Evolutionary conservation across 73 alveolate genomes (phyloP).

Genomic region (Blepharisma japonicum): DNA sequence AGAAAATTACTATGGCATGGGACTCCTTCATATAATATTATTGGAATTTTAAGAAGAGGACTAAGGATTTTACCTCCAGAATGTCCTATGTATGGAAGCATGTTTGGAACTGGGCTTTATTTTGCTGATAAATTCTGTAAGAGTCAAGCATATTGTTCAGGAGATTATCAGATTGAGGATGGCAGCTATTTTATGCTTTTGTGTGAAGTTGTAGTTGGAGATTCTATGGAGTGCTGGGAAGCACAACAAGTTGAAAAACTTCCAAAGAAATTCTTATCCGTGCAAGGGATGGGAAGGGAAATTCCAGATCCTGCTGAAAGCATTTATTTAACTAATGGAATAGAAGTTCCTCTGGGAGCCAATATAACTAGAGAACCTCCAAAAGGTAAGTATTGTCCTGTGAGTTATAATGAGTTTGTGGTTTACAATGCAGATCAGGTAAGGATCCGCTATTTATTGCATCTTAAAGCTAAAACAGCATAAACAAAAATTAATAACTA

Average conservation of each 20-base stretch:
- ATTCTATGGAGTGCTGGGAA: constrained; percentile 48
- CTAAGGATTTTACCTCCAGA: constrained; percentile 90
- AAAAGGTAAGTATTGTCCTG: not conserved
- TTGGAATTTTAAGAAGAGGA: constrained; percentile 83
- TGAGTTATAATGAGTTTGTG: constrained; percentile 52
- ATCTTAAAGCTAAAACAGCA: constrained; percentile 9
- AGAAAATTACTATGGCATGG: constrained; percentile 87
- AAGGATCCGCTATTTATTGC: constrained; percentile 54
- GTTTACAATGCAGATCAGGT: constrained; percentile 67
- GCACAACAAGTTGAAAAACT: constrained; percentile 60
- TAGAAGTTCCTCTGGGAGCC: not conserved
- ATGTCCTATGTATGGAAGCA: constrained; percentile 89
- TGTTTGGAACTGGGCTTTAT: constrained; percentile 96
- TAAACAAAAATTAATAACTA: too few relatives aligned
- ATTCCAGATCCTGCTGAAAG: not conserved
- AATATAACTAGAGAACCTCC: not conserved
- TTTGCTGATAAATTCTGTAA: constrained; percentile 92
- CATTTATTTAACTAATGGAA: not conserved
- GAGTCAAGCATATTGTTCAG: constrained; percentile 66
- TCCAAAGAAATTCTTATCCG: constrained; percentile 17
- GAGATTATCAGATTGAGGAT: constrained; percentile 35
- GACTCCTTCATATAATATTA: constrained; percentile 66
- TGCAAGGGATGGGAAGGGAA: not conserved
- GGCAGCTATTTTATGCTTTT: constrained; percentile 64
- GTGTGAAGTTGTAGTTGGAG: constrained; percentile 89